Conservation (phyloP, 139 green algal species). For the Chlamydomonas urium region DNA sequence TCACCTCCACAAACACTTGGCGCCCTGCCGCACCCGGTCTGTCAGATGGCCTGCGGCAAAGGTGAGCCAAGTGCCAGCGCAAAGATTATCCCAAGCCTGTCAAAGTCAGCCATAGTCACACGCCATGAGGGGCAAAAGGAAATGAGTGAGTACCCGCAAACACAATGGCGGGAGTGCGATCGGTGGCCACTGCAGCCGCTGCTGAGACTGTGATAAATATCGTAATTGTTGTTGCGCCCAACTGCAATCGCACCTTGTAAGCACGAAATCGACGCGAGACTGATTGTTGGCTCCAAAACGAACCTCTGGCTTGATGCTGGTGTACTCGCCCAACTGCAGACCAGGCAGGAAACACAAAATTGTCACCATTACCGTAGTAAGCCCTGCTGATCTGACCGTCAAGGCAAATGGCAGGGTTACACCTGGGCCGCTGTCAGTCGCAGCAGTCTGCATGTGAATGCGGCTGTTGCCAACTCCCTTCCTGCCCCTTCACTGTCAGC, state of each 20-base stretch:
- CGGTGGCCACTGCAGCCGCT: not conserved
- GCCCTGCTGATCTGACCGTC: too few species aligned
- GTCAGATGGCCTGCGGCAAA: not conserved
- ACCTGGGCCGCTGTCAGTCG: too few species aligned
- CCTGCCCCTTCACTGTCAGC: too few species aligned
- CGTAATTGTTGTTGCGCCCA: not conserved
- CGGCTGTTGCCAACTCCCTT: not conserved
- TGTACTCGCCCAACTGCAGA: constrained; percentile 32
- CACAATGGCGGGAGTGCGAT: too few species aligned
- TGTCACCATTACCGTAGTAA: not conserved
- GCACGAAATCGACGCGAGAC: constrained; percentile 33
- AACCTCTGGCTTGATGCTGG: constrained; percentile 39
- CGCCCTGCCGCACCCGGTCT: constrained; percentile 34
- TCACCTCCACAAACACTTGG: constrained; percentile 56
- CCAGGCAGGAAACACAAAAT: not conserved
- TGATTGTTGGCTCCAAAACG: constrained; percentile 26
- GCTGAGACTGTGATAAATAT: not conserved
- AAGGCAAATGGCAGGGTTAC: too few species aligned
- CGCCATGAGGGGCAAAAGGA: not conserved
- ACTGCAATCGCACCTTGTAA: constrained; percentile 15
- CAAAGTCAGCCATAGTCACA: not conserved
- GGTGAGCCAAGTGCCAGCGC: not conserved
- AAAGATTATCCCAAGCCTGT: not conserved
- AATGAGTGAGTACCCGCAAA: too few species aligned
- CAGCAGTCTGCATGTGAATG: constrained; percentile 12